Percentiles rank a stretch among this genome's conserved stretches.
Conservation (phyloP, 345 rosid species). For the Hibiscus tridactylites region DNA sequence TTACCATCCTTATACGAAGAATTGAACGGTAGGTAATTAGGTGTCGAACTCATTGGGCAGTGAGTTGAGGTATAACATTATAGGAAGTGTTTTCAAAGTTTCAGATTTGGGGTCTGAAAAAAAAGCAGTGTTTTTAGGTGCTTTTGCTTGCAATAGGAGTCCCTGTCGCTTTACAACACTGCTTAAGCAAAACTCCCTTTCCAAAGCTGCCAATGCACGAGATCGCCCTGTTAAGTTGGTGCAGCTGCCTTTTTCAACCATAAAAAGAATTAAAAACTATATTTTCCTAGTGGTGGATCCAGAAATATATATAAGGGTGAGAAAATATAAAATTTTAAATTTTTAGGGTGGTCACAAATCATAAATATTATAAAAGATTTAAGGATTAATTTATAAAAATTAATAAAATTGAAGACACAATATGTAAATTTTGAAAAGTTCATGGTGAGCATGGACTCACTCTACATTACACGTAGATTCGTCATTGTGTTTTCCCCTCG, state of each 20-base stretch:
- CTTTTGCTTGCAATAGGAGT: conserved; percentile 31
- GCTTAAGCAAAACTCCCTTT: too few species aligned
- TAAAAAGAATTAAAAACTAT: background rate
- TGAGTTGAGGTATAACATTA: background rate
- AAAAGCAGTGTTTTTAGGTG: conserved; percentile 15
- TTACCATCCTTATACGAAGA: background rate
- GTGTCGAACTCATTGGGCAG: background rate
- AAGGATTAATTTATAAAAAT: too few species aligned
- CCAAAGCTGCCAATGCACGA: conserved; percentile 19
- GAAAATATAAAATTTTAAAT: too few species aligned
- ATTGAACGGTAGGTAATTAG: background rate
- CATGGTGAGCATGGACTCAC: too few species aligned
- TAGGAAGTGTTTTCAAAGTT: background rate
- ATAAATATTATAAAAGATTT: too few species aligned
- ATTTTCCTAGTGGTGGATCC: too few species aligned
- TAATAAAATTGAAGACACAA: too few species aligned
- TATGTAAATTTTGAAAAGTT: too few species aligned
- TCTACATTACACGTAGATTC: too few species aligned
- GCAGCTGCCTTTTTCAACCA: background rate
- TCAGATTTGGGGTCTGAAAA: background rate
- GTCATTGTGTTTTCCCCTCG: too few species aligned
- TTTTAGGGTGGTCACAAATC: too few species aligned
- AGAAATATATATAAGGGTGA: too few species aligned
- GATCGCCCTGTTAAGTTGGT: conserved; percentile 16
- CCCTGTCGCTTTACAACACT: conserved; percentile 32